Percentiles rank a stretch among this genome's conserved stretches.
phyloP scores from a whole-genome alignment of 805 yeast species.

The Wickerhamiella domercqiae region DNA sequence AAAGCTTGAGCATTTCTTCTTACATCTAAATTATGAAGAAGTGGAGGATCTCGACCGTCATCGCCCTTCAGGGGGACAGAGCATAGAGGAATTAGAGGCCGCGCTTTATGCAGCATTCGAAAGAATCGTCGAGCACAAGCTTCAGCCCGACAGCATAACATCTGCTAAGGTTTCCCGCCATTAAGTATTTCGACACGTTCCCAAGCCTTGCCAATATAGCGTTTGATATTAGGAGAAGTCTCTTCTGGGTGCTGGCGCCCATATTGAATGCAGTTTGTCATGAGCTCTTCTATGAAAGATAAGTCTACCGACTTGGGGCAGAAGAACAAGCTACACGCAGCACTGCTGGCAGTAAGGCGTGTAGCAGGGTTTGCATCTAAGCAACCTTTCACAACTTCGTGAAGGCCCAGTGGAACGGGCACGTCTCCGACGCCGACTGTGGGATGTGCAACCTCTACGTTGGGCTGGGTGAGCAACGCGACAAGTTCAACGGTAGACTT shows the following conservation, averaged over 20 bases:
- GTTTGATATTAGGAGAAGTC: slow-evolving; percentile 29
- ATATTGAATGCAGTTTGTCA: slow-evolving; percentile 60
- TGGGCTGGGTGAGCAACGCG: slow-evolving; percentile 55
- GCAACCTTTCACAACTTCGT: slow-evolving; percentile 60
- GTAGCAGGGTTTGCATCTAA: slow-evolving; percentile 52
- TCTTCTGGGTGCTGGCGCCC: slow-evolving; percentile 38
- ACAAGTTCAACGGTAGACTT: background rate
- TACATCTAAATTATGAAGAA: slow-evolving; percentile 1
- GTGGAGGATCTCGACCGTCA: background rate
- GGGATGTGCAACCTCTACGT: slow-evolving; percentile 54
- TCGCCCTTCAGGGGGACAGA: background rate
- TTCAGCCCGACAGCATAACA: background rate
- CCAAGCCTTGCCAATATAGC: slow-evolving; percentile 40
- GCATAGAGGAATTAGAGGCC: background rate
- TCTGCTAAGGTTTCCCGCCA: slow-evolving; percentile 1
- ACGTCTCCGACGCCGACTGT: slow-evolving; percentile 43
- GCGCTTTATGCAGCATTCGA: background rate
- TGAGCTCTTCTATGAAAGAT: slow-evolving; percentile 50
- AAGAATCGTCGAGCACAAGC: background rate
- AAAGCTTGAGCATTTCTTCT: background rate
- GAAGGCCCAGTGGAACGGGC: slow-evolving; percentile 50
- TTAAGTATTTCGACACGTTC: slow-evolving; percentile 26
- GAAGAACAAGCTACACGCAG: slow-evolving; percentile 52
- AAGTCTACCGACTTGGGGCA: slow-evolving; percentile 61
- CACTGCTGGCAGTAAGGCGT: slow-evolving; percentile 48